Evolutionary conservation across 2,329 filamentous ascomycete genomes (phyloP), one percentile per base, ranked within the genome.

Genomic region (Berkeleyomyces basicola): DNA sequence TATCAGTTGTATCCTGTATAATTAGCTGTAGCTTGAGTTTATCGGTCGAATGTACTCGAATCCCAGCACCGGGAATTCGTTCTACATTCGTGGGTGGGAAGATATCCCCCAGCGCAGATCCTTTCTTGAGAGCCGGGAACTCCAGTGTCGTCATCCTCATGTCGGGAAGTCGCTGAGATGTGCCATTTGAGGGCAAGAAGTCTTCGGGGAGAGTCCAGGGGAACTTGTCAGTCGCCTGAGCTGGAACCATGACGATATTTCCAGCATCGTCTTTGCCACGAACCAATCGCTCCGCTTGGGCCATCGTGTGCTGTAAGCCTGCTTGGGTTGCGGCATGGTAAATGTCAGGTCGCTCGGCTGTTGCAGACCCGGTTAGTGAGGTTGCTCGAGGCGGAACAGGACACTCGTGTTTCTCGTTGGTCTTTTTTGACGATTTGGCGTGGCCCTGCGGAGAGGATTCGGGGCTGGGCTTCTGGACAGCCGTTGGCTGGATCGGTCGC

Each of bases 321-420:
- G 91, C 88, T 66, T 97, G 80, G 66, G 85, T 88, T 23, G 91
- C 89, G 4, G 92, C 91, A 69, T 96, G 90, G 72, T 91, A 99
- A 7, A 96, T 75, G 70, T 97, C 90, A 0, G 79, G 73, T 58
- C 92, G 82, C 7, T 89, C 85, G 49, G 90, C 89, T 3, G 87
- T 89, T 10, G 84, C 82, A 4, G 92, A 97, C 5, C 89, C 81
- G 1, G 84, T 86, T 47, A 96, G 79, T 0, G 85, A 83, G 3
- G 85, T 72, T 0, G 76, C 71, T 2, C 74, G 66, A 10, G 83
- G 81, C 7, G 85, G 80, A 1, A 79, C 74, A 37, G 88, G 87
- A 69, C 92, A 97, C 67, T 75, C 84, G 23, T 67, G 72, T 57
- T 75, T 68, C 61, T 78, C 72, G 61, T 73, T 11, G 14, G 23